Evolutionary conservation across 495 filamentous ascomycete genomes (phyloP).

Genomic region (Cenococcum geophilum): DNA sequence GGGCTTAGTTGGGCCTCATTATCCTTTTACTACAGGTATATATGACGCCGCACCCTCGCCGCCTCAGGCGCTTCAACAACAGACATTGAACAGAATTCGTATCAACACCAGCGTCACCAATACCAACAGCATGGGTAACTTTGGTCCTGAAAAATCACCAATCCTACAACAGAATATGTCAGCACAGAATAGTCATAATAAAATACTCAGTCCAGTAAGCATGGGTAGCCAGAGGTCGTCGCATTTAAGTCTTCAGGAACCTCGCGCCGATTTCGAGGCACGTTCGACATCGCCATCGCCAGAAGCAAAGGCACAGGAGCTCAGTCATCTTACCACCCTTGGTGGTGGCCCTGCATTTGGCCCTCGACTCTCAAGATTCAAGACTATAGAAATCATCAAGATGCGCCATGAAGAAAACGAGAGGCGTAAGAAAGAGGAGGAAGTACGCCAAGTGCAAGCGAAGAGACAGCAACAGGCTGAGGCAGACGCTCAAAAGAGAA

Average conservation of each 20-base stretch:
- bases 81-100: neutral
- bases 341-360: slow-evolving; percentile 65
- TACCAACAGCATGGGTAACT: slow-evolving; percentile 2
- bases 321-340: too few relatives aligned
- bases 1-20: slow-evolving; percentile 23
- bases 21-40: slow-evolving; percentile 10
- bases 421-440: slow-evolving; percentile 54
- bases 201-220: slow-evolving; percentile 2
- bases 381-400: slow-evolving; percentile 79
- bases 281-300: slow-evolving; percentile 8
- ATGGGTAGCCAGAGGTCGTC: neutral
- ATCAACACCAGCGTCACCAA: neutral
- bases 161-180: slow-evolving; percentile 1
- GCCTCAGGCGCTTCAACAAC: slow-evolving; percentile 24
- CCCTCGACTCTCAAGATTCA: slow-evolving; percentile 84
- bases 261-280: slow-evolving; percentile 13
- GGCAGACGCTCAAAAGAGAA: slow-evolving; percentile 24
- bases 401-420: slow-evolving; percentile 68
- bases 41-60: slow-evolving; percentile 11
- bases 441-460: slow-evolving; percentile 41
- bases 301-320: too few relatives aligned
- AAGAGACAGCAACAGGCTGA: slow-evolving; percentile 51
- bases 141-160: neutral
- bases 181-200: neutral
- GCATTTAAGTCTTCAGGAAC: neutral